Conservation (phyloP, 2,329 filamentous ascomycete genomes). For the Aspergillus alliaceus region DNA sequence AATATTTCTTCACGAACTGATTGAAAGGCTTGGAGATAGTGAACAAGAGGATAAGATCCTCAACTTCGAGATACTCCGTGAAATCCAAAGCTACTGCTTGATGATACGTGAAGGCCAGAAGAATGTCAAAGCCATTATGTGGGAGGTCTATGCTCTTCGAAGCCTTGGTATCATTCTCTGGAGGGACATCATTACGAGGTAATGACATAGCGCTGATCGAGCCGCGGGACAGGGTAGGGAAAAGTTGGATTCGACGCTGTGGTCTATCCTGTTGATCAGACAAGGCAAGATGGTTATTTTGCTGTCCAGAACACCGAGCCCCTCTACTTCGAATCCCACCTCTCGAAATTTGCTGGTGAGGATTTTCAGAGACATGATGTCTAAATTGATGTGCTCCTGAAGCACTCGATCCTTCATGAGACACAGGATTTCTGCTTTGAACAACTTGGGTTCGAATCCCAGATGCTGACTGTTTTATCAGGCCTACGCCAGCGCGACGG, state of each 20-base stretch:
- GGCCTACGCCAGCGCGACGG: background rate
- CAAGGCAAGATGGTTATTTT: background rate
- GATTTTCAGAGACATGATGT: background rate
- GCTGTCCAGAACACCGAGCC: background rate
- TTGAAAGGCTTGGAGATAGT: constrained; percentile 64
- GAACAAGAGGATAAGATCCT: constrained; percentile 65
- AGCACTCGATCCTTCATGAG: background rate
- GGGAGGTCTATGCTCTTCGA: background rate
- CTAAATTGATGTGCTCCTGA: background rate
- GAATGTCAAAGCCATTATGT: constrained; percentile 11
- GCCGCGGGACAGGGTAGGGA: background rate
- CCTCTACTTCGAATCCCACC: background rate
- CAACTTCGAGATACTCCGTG: constrained; percentile 53
- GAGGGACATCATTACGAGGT: background rate
- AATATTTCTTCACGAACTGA: constrained; percentile 57
- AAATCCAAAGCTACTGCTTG: constrained; percentile 58
- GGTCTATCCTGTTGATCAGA: background rate
- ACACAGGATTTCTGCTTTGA: background rate
- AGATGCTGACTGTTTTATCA: background rate
- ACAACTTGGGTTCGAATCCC: background rate
- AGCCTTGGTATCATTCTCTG: background rate
- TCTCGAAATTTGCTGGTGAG: background rate
- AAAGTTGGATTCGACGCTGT: background rate
- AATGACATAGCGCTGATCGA: background rate
- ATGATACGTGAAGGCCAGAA: constrained; percentile 12